These are phyloP conservation scores for Friedmanniomyces simplex DNA, from an alignment of 495 filamentous ascomycete species.

Conservation along the genomic window DNA sequence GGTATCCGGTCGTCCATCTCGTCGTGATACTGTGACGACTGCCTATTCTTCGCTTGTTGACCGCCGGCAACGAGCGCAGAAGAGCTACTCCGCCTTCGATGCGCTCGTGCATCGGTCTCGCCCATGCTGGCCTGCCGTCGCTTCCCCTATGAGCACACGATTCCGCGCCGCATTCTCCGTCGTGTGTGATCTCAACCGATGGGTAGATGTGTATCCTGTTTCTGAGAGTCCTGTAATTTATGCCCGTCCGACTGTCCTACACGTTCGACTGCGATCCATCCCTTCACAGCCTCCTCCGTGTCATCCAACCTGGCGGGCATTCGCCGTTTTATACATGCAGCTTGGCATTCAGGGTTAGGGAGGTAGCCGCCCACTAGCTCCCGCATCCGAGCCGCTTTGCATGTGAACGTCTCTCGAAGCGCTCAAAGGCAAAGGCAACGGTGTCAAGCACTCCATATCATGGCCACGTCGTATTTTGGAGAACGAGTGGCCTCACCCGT, in stretches of 20 bases:
- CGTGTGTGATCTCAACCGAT: not conserved
- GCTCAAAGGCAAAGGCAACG: no score
- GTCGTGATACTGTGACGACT: not conserved
- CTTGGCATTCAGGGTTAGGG: no score
- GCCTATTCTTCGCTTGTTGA: not conserved
- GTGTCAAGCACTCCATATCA: not conserved
- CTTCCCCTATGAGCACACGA: not conserved
- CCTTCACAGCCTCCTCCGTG: no score
- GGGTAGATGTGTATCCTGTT: not conserved
- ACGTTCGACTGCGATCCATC: no score
- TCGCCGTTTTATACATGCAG: no score
- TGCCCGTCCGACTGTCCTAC: no score
- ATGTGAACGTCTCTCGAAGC: not conserved
- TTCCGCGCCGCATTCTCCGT: not conserved
- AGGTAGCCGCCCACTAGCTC: no score
- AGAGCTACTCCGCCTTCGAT: constrained; percentile 3
- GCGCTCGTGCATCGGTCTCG: not conserved
- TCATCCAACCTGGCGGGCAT: no score
- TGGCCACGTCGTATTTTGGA: constrained; percentile 4
- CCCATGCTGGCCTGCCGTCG: not conserved
- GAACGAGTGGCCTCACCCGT: not conserved
- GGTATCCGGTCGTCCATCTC: not conserved
- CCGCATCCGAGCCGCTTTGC: no score
- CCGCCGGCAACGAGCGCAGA: not conserved
- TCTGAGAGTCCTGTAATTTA: not conserved